Evolutionary conservation across 352 stramenopile species (phyloP).

Genomic region (Phytophthora niederhauseri): DNA sequence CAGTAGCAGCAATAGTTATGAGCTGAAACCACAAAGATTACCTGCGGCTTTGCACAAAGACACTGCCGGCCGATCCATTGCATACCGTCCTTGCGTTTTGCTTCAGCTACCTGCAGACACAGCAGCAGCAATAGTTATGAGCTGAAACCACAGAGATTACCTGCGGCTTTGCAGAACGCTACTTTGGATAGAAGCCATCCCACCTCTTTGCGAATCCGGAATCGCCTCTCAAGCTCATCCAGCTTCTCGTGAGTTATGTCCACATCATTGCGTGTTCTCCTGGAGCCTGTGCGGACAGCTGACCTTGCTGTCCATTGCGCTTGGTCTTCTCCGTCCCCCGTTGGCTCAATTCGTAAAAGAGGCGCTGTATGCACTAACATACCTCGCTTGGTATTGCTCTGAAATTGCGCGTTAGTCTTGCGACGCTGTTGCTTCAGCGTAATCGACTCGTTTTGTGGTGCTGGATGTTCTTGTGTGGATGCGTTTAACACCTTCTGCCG

Average conservation of each 20-base stretch:
- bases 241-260: constrained; percentile 32
- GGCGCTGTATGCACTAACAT: constrained; percentile 31
- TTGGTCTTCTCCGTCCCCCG: constrained; percentile 3
- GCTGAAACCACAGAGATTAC: not conserved
- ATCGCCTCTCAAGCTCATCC: constrained; percentile 31
- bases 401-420: constrained; percentile 21
- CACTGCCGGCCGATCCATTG: constrained; percentile 64
- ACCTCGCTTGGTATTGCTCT: constrained; percentile 29
- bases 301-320: not conserved
- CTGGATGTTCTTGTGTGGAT: not conserved
- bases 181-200: not conserved
- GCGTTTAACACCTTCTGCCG: constrained; percentile 40
- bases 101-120: constrained; percentile 39
- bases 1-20: constrained; percentile 1
- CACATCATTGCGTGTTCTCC: constrained; percentile 21
- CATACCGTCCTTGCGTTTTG: constrained; percentile 51
- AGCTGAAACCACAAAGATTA: no score
- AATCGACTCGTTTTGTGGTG: not conserved
- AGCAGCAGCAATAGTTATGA: not conserved
- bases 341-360: constrained; percentile 15
- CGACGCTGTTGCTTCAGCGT: not conserved
- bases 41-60: no score
- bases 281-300: constrained; percentile 7
- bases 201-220: constrained; percentile 39
- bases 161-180: not conserved